Evolutionary conservation across 768 basidiomycete species (phyloP).

Genomic region (Russula virescens): DNA sequence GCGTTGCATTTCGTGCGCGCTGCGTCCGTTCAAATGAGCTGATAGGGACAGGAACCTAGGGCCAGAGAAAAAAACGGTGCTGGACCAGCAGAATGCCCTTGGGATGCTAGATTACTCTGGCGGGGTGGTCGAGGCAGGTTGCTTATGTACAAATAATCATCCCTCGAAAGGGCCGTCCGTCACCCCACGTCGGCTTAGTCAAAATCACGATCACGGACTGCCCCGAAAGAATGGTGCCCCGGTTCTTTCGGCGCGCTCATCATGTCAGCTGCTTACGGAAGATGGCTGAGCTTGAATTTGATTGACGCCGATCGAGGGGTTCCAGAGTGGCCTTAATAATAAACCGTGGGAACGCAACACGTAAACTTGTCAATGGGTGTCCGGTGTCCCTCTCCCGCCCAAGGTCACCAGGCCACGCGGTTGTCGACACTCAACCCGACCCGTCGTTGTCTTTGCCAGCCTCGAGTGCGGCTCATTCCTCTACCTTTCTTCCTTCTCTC

Average conservation of each 20-base stretch:
- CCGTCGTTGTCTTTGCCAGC: slow-evolving; percentile 8
- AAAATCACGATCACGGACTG: not conserved
- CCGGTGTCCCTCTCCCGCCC: not conserved
- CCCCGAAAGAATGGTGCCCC: not conserved
- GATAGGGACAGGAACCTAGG: not conserved
- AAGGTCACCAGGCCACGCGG: not conserved
- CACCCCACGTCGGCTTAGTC: not conserved
- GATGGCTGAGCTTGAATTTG: not conserved
- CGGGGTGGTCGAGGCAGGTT: not conserved
- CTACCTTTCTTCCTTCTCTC: not conserved
- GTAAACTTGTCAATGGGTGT: not conserved
- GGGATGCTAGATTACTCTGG: slow-evolving; percentile 14
- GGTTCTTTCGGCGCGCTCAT: slow-evolving; percentile 6
- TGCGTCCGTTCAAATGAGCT: not conserved
- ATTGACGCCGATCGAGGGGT: not conserved
- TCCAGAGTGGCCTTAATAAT: no score
- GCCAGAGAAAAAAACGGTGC: not conserved
- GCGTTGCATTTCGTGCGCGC: not conserved
- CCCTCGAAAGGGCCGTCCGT: no score
- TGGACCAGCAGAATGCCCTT: not conserved
- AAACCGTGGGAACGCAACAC: not conserved
- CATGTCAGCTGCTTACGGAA: slow-evolving; percentile 2
- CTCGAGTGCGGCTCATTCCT: not conserved
- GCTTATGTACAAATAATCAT: slow-evolving; percentile 16
- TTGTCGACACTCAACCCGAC: slow-evolving; percentile 2